phyloP scores from a whole-genome alignment of 169 alveolate genomes.

The Plasmodium knowlesi region DNA sequence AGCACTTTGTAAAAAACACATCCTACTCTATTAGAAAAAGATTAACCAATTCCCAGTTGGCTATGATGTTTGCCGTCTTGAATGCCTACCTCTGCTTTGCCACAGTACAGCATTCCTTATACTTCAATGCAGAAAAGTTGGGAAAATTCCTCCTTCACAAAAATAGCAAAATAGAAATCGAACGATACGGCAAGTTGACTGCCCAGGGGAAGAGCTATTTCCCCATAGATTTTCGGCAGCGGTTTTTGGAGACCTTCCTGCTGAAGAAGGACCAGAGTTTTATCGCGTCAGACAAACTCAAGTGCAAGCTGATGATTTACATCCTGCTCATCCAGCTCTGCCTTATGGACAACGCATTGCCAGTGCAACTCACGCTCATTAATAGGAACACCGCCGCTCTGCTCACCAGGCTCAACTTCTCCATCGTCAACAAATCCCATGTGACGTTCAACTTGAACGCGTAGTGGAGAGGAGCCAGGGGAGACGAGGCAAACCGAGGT shows the following conservation, averaged over 20 bases:
- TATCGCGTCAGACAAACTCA: slow-evolving; percentile 13
- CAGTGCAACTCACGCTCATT: slow-evolving; percentile 17
- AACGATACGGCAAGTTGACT: not conserved
- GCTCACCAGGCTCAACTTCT: slow-evolving; percentile 21
- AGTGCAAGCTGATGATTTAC: slow-evolving; percentile 46
- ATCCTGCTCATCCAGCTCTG: slow-evolving; percentile 45
- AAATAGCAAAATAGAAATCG: slow-evolving; percentile 14
- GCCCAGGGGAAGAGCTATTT: slow-evolving; percentile 19
- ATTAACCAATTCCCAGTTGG: slow-evolving; percentile 9
- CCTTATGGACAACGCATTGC: slow-evolving; percentile 42
- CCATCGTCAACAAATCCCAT: not conserved
- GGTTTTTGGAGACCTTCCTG: slow-evolving; percentile 46
- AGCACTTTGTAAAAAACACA: slow-evolving; percentile 2
- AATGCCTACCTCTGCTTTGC: slow-evolving; percentile 61
- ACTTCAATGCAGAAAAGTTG: slow-evolving; percentile 10
- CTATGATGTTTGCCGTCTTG: slow-evolving; percentile 28
- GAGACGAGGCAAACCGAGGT: not conserved
- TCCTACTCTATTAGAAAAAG: slow-evolving; percentile 10
- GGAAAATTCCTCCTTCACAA: slow-evolving; percentile 31
- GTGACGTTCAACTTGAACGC: slow-evolving; percentile 28
- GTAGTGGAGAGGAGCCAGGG: not conserved
- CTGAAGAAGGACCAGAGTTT: slow-evolving; percentile 19
- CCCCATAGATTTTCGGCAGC: slow-evolving; percentile 8
- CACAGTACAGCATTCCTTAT: not conserved
- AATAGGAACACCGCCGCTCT: slow-evolving; percentile 14